Conservation (phyloP, 306 rosid genomes). For the Fragaria ananassa region DNA sequence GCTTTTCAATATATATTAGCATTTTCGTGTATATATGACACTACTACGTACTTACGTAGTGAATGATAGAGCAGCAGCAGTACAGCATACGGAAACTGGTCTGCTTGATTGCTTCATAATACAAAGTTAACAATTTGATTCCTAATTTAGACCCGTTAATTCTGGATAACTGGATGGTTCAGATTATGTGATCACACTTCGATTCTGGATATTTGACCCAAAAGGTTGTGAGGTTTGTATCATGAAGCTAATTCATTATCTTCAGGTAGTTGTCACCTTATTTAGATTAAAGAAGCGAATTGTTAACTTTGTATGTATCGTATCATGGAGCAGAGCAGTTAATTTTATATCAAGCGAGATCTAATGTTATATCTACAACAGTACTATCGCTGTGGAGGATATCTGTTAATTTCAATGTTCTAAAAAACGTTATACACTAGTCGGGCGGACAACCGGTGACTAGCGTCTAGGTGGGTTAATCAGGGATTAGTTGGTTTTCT, state of each 20-base stretch:
- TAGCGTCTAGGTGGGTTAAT: too few species aligned
- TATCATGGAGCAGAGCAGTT: background rate
- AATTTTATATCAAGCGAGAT: too few species aligned
- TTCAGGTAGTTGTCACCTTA: background rate
- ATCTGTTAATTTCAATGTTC: background rate
- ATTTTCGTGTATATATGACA: background rate
- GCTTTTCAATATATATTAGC: background rate
- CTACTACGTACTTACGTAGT: background rate
- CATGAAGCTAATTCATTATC: background rate
- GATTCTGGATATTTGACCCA: background rate
- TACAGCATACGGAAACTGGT: background rate
- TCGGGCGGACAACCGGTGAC: too few species aligned
- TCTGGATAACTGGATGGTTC: background rate
- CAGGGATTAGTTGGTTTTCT: too few species aligned
- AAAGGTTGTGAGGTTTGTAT: background rate
- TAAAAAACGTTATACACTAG: too few species aligned
- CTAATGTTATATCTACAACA: background rate
- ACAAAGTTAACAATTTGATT: background rate
- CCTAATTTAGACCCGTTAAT: background rate
- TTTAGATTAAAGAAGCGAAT: background rate
- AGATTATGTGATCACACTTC: background rate
- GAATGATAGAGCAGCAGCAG: background rate
- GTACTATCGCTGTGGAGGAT: background rate
- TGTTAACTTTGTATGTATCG: background rate
- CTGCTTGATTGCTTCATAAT: background rate